Conservation (phyloP, 2,329 filamentous ascomycete genomes). For the Pleomassaria siparia region DNA sequence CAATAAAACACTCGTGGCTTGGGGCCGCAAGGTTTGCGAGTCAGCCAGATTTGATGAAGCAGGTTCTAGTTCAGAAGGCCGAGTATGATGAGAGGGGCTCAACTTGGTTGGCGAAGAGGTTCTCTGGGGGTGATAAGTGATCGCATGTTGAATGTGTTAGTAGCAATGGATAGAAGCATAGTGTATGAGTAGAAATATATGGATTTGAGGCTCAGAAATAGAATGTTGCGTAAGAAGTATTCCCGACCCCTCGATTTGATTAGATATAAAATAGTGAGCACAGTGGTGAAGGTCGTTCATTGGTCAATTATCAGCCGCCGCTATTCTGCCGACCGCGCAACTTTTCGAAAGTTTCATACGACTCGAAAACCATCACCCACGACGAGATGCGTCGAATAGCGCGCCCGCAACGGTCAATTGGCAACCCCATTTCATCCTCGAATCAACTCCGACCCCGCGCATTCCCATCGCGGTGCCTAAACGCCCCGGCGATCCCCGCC, state of each 20-base stretch:
- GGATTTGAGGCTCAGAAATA: not conserved
- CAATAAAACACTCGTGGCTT: conserved; percentile 79
- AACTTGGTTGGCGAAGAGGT: conserved; percentile 73
- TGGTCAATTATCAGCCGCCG: conserved; percentile 9
- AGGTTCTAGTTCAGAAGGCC: conserved; percentile 75
- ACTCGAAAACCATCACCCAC: conserved; percentile 11
- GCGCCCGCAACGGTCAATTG: conserved; percentile 37
- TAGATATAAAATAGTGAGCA: too few species aligned
- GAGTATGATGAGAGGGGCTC: conserved; percentile 87
- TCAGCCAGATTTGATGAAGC: conserved; percentile 64
- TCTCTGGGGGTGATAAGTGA: conserved; percentile 48
- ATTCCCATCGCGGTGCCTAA: conserved; percentile 16
- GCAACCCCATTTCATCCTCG: conserved; percentile 19
- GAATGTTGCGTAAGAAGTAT: too few species aligned
- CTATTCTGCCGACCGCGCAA: conserved; percentile 14
- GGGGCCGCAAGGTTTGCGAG: conserved; percentile 78
- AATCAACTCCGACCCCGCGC: conserved; percentile 17
- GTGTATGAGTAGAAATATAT: not conserved
- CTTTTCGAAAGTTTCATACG: conserved; percentile 4
- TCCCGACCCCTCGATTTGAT: too few species aligned
- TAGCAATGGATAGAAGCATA: not conserved
- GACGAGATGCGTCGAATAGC: conserved; percentile 43
- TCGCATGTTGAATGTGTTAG: not conserved
- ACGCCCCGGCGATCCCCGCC: conserved; percentile 8
- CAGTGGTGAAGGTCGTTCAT: conserved; percentile 3